Base-by-base conservation (phyloP, 1,139 yeast species). In the Arxiozyma telluris region DNA sequence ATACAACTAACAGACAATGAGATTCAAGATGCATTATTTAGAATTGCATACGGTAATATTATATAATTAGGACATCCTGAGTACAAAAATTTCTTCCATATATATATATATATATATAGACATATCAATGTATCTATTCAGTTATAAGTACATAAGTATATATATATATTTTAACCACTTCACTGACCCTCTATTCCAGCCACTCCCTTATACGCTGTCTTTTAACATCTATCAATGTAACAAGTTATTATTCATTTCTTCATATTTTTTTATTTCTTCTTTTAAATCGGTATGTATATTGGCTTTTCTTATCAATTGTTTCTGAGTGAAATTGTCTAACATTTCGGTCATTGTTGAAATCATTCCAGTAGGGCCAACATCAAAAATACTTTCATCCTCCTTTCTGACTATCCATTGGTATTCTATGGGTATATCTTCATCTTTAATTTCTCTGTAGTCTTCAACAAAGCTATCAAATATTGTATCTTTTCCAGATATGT, bases 351-450 rank as follows among this genome's bases (percentile, higher is more conserved):
- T 77, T 46, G 84, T 83, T 22, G 83, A 77, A 39, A 84, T 72
- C 70, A 84, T 71, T 0, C 90, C 89, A 0, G 90, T 81, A 0
- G 89, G 87, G 0, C 91, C 91, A 41, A 81, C 82, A 44, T 84
- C 84, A 64, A 82, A 79, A 18, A 81, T 58, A 3, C 80, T 72
- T n/a, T 78, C 80, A 2, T 74, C 73, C 49, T 78, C 76, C 7
- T 57, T 62, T 25, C 59, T 61, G 54, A 80, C 78, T 27, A 83
- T 75, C 89, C 89, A 84, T 21, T 70, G 50, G 52, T 61, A 62
- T 41, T 57, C 52, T 11, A 56, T 52, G 1, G 61, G 57, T 27
- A 53, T 60, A 4, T 41, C 25, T 9, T 41, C 30, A 3, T 1
- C 22, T 17, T 12, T 47, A 21, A 20, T n/a, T n/a, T 34, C n/a